phyloP scores from a whole-genome alignment of 768 basidiomycete species.

The Hysterangium stoloniferum region DNA sequence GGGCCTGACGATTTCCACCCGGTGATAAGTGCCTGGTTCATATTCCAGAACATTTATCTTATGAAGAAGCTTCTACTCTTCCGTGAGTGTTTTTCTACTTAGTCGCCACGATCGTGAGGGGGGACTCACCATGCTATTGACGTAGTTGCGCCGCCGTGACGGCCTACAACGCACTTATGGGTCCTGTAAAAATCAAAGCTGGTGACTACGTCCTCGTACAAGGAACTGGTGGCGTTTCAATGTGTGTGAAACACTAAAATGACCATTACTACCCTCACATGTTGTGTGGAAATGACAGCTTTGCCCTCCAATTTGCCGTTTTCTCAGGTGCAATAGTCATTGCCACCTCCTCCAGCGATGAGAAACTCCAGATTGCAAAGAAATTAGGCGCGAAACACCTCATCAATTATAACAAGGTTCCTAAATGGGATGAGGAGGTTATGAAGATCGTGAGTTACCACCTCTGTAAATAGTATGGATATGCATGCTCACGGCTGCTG shows the following conservation, averaged over 20 bases:
- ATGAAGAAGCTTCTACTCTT: constrained; percentile 58
- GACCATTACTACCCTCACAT: background rate
- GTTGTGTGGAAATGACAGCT: constrained; percentile 29
- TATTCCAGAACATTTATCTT: constrained; percentile 50
- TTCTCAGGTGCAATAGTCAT: constrained; percentile 59
- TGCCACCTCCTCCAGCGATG: constrained; percentile 58
- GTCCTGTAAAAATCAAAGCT: constrained; percentile 42
- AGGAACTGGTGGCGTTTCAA: constrained; percentile 51
- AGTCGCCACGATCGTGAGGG: too few species aligned
- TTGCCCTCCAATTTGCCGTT: constrained; percentile 52
- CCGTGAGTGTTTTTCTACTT: constrained; percentile 31
- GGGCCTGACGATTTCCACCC: background rate
- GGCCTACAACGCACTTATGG: constrained; percentile 52
- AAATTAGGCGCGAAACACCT: constrained; percentile 45
- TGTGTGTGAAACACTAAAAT: constrained; percentile 25
- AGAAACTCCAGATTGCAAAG: constrained; percentile 46
- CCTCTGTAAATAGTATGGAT: background rate
- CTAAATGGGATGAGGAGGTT: constrained; percentile 52
- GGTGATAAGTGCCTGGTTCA: constrained; percentile 30
- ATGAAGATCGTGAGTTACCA: constrained; percentile 32
- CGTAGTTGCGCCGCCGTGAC: constrained; percentile 52
- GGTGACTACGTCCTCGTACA: constrained; percentile 52
- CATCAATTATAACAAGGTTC: constrained; percentile 54
- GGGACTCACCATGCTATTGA: background rate
- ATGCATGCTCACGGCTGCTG: background rate